Evolutionary conservation across 78 protist genomes (phyloP), one percentile per base, ranked within the genome.

Genomic region (Dictyostelium citrinum): DNA sequence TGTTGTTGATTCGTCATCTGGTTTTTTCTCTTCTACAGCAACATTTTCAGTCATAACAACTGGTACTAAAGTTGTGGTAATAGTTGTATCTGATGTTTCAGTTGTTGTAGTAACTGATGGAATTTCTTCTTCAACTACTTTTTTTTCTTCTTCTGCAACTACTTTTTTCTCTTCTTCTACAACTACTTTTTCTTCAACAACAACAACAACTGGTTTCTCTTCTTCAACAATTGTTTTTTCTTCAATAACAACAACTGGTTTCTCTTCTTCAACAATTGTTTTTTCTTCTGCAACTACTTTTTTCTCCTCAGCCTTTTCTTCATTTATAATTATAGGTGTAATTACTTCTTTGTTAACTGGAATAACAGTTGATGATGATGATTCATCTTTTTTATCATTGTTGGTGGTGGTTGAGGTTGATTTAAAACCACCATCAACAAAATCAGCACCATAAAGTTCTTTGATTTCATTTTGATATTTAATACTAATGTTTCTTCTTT

Each of bases 361-460:
- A 9, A 20, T 74, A 17, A 31, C 37, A 39, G 46, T 74, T 10
- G 82, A 45, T 8, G 37, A 11, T n/a, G 41, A 29, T 27, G 67
- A 5, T 46, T 49, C 24, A 10, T 22, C 11, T 27, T 22, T 20
- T 27, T 49, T 17, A 22, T 3, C 16, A 24, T 24, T 45, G 1
- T n/a, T 22, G 3, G 29, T 12, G 17, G 84, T n/a, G 1, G 41
- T 17, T 29, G 84, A 17, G 22, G 17, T 31, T 5, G 27, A 2
- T 49, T 22, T 22, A 41, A 88, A 88, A 22, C 79, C 37, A 78
- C 93, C 93, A 45, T 88, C 93, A 49, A 84, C 71, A 39, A 78
- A 91, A 43, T 81, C 84, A 41, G 80, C 86, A 75, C 93, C 96
- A 84, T 96, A 96, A 67, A 96, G 27, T 31, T 64, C 84, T 77